A percentile compares a stretch with the other conserved stretches of the same genome.
phyloP scores from a whole-genome alignment of 2,329 filamentous ascomycete genomes.

The Scolecobasidium constrictum region DNA sequence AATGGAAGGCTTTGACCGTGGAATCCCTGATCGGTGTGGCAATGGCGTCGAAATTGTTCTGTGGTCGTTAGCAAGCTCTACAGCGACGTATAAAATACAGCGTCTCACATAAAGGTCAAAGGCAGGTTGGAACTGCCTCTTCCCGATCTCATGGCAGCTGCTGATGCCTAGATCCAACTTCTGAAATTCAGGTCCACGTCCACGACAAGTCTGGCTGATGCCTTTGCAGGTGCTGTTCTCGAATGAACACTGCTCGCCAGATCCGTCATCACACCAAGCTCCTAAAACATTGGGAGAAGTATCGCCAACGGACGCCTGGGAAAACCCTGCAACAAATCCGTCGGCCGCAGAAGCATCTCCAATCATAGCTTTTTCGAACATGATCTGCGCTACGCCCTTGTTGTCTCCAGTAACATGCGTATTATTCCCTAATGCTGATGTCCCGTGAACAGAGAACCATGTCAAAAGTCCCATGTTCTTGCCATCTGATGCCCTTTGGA shows the following conservation, averaged over 20 bases:
- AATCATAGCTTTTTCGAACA: slow-evolving; percentile 63
- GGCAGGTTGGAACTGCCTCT: slow-evolving; percentile 57
- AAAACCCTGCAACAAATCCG: slow-evolving; percentile 81
- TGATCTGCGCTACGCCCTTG: slow-evolving; percentile 80
- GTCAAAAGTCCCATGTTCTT: slow-evolving; percentile 74
- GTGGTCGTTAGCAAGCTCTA: no score
- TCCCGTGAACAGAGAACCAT: slow-evolving; percentile 90
- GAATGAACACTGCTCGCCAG: slow-evolving; percentile 54
- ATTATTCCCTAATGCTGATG: slow-evolving; percentile 83
- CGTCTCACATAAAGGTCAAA: slow-evolving; percentile 26
- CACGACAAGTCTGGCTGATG: slow-evolving; percentile 60
- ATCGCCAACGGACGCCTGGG: slow-evolving; percentile 83
- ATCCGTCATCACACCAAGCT: slow-evolving; percentile 81
- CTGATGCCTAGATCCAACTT: slow-evolving; percentile 52
- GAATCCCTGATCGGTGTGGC: not conserved
- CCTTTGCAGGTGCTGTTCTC: slow-evolving; percentile 79
- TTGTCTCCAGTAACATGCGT: slow-evolving; percentile 90
- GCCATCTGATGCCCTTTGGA: slow-evolving; percentile 60
- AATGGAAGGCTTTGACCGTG: not conserved
- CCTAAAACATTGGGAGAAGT: slow-evolving; percentile 82
- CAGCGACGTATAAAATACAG: slow-evolving; percentile 1
- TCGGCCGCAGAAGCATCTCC: slow-evolving; percentile 43
- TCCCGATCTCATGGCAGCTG: slow-evolving; percentile 66
- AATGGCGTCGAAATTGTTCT: not conserved
- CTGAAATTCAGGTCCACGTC: slow-evolving; percentile 58